Evolutionary conservation across 495 filamentous ascomycete genomes (phyloP).

Genomic region (Mycothermus thermophilus): DNA sequence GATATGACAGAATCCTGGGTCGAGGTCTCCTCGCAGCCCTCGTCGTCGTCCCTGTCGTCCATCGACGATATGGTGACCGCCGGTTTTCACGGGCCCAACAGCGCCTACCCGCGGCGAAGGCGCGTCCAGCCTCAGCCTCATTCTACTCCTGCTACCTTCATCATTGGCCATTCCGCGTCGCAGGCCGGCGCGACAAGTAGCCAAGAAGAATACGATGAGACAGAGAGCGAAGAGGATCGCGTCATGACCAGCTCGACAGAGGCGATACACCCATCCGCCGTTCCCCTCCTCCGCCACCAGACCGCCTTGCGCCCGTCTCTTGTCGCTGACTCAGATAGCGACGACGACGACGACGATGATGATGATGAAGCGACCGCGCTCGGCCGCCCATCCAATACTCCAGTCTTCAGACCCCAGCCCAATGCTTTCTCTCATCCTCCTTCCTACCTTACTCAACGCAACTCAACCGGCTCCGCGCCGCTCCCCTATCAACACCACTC

Average conservation of each 20-base stretch:
- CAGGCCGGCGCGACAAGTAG: slow-evolving; percentile 52
- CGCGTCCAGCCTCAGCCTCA: slow-evolving; percentile 40
- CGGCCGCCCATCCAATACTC: slow-evolving; percentile 40
- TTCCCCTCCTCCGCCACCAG: slow-evolving; percentile 10
- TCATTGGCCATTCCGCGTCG: slow-evolving; percentile 26
- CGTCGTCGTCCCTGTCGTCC: slow-evolving; percentile 79
- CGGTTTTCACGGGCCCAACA: slow-evolving; percentile 56
- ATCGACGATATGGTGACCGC: slow-evolving; percentile 82
- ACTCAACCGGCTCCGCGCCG: slow-evolving; percentile 32
- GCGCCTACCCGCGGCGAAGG: slow-evolving; percentile 37
- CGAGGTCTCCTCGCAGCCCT: slow-evolving; percentile 85
- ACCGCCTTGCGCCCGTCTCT: slow-evolving; percentile 6
- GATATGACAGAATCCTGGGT: slow-evolving; percentile 83
- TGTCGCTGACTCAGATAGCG: too few relatives aligned
- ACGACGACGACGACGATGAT: slow-evolving; percentile 31
- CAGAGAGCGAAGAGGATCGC: slow-evolving; percentile 47
- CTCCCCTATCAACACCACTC: slow-evolving; percentile 29
- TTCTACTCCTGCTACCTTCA: slow-evolving; percentile 19
- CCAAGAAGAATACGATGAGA: slow-evolving; percentile 68
- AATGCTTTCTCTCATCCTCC: slow-evolving; percentile 85
- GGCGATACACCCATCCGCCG: slow-evolving; percentile 35
- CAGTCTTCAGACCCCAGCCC: slow-evolving; percentile 68
- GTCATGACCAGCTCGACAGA: slow-evolving; percentile 79
- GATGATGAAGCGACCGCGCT: slow-evolving; percentile 75
- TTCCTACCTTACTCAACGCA: slow-evolving; percentile 37